Percentiles rank a stretch among this genome's conserved stretches.
These are phyloP conservation scores for Phytophthora pisi DNA, from an alignment of 352 stramenopile genomes.

Conservation along the genomic window DNA sequence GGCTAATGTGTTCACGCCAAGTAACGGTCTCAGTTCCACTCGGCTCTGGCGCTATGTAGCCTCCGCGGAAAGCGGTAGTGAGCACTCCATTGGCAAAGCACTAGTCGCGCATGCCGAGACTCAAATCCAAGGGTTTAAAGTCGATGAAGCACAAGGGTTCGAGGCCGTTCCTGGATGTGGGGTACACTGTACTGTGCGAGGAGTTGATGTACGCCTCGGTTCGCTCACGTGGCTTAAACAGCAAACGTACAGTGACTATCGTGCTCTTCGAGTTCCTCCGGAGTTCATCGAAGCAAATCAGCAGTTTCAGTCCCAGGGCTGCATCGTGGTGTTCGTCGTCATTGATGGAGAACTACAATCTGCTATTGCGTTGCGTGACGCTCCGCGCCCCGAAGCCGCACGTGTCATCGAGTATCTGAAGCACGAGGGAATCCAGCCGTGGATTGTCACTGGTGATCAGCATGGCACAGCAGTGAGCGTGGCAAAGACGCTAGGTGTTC, in stretches of 20 bases:
- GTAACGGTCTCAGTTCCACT: constrained; percentile 5
- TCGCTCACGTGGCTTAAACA: constrained; percentile 77
- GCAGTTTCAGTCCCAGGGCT: constrained; percentile 54
- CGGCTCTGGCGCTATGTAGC: constrained; percentile 55
- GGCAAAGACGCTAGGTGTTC: constrained; percentile 54
- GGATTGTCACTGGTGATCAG: constrained; percentile 83
- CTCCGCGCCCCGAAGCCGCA: constrained; percentile 53
- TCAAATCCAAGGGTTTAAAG: constrained; percentile 22
- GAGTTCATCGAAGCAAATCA: constrained; percentile 55
- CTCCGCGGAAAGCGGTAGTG: constrained; percentile 60
- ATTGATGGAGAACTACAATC: constrained; percentile 59
- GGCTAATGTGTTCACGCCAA: constrained; percentile 22
- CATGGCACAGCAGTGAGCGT: constrained; percentile 60
- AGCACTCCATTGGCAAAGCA: constrained; percentile 70
- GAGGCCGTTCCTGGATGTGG: constrained; percentile 65
- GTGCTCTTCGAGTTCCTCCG: constrained; percentile 38
- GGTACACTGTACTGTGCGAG: constrained; percentile 49
- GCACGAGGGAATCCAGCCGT: constrained; percentile 62
- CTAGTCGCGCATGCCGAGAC: constrained; percentile 51
- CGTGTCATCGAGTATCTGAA: constrained; percentile 62
- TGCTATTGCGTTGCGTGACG: constrained; percentile 61
- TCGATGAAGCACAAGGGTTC: constrained; percentile 42
- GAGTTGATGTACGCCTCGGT: constrained; percentile 46
- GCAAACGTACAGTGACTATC: constrained; percentile 34
- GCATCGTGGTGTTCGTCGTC: constrained; percentile 63